Conservation (phyloP, 139 green algal genomes). For the Chlorella sp. region DNA sequence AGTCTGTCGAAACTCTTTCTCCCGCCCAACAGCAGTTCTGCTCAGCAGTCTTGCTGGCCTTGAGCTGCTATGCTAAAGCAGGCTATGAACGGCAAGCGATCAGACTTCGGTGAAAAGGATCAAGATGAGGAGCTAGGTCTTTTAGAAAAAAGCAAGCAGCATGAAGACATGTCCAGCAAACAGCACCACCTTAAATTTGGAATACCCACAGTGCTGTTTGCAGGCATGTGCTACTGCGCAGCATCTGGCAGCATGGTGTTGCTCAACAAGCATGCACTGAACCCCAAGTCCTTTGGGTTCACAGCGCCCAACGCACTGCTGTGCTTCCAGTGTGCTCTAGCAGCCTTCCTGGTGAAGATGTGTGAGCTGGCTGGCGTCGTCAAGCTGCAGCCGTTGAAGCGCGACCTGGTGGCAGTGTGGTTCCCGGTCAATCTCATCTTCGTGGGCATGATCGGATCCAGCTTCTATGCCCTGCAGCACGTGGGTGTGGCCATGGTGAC, state of each 20-base stretch:
- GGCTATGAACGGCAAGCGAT: too few species aligned
- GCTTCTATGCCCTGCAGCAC: conserved; percentile 71
- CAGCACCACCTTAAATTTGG: too few species aligned
- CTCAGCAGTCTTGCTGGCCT: too few species aligned
- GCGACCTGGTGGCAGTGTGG: conserved; percentile 61
- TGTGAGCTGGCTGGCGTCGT: conserved; percentile 44
- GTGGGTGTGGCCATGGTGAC: conserved; percentile 61
- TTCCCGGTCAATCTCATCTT: conserved; percentile 43
- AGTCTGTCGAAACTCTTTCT: too few species aligned
- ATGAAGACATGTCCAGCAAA: too few species aligned
- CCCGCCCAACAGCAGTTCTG: too few species aligned
- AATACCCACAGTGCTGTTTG: conserved; percentile 17
- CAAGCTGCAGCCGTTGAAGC: conserved; percentile 61
- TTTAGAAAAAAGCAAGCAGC: too few species aligned
- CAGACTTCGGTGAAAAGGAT: too few species aligned
- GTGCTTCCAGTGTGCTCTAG: conserved; percentile 73
- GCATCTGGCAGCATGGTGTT: conserved; percentile 51
- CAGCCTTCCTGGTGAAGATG: conserved; percentile 57
- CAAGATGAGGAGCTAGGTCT: too few species aligned
- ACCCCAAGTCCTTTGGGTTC: conserved; percentile 68
- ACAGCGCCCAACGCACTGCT: conserved; percentile 63
- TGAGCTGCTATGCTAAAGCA: too few species aligned
- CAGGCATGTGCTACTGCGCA: conserved; percentile 36
- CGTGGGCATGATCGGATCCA: conserved; percentile 74
- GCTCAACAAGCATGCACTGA: conserved; percentile 81